Base-by-base conservation (phyloP, 1,139 yeast genomes). In the Debaryomyces udenii region DNA sequence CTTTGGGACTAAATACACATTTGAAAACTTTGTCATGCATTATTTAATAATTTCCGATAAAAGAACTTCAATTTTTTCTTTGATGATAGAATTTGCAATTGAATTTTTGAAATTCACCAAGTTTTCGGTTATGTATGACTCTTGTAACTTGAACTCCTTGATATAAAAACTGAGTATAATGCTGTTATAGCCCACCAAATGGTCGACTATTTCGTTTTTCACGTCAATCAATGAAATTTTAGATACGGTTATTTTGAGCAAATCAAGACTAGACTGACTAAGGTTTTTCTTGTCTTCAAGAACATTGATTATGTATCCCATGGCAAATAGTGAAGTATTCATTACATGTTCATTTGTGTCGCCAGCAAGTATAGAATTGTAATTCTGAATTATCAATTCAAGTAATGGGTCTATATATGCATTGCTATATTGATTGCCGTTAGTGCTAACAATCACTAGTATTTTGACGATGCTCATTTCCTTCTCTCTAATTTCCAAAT, bases 241-340 rank as follows among this genome's bases (percentile, higher is more conserved):
- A 9, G 13, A 16, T n/a, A 13, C 24, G 9, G 34, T 22, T n/a
- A n/a, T 18, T 11, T 17, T 20, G 16, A 38, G 14, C 14, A 34
- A 23, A n/a, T 27, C 14, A 7, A 35, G 23, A 15, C 14, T 15
- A 4, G 13, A 17, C n/a, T 16, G 13, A 16, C 13, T 17, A 9
- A 27, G 10, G 24, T 9, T 18, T 23, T 17, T 27, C n/a, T 20
- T 27, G 14, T 23, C 7, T n/a, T 36, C 40, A 4, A 40, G n/a
- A 10, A 27, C 18, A 26, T 40, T 40, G n/a, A 40, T 32, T 16
- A 40, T 24, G 16, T 31, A 40, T 9, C 43, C 43, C 37, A 36
- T 31, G 5, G 43, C 27, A 24, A 40, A 32, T 9, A 40, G 24
- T 5, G 39, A 32, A 6, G 37, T 27, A 31, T 36, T 34, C 10